A percentile compares a stretch with the other conserved stretches of the same genome.
Evolutionary conservation across 805 yeast species (phyloP).

Genomic region (Nakazawaea sp.): DNA sequence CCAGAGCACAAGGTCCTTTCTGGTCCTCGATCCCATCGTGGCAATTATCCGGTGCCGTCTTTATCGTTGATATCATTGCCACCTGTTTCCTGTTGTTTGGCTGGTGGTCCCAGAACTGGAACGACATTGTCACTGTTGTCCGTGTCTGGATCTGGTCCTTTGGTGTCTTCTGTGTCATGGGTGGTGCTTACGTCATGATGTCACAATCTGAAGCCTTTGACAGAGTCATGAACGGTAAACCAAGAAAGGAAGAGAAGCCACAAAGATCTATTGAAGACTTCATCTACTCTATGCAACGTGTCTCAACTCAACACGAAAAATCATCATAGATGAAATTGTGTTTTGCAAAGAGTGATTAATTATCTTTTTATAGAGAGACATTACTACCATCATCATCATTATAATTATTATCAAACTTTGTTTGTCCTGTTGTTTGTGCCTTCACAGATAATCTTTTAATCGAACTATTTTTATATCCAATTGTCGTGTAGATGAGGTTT

Average conservation of each 20-base stretch:
- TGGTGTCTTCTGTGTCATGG: slow-evolving; percentile 94
- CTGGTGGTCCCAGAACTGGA: slow-evolving; percentile 98
- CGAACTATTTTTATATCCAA: no score
- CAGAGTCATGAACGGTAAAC: slow-evolving; percentile 79
- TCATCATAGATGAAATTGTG: slow-evolving; percentile 53
- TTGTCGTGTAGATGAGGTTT: no score
- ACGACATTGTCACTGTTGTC: slow-evolving; percentile 90
- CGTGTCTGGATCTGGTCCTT: slow-evolving; percentile 94
- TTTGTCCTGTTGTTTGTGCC: no score
- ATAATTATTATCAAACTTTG: no score
- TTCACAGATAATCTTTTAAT: no score
- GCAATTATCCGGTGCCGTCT: slow-evolving; percentile 94
- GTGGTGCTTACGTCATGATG: slow-evolving; percentile 96
- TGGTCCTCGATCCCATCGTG: slow-evolving; percentile 96
- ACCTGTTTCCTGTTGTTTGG: slow-evolving; percentile 92
- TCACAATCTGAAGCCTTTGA: slow-evolving; percentile 74
- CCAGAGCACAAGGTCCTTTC: slow-evolving; percentile 98
- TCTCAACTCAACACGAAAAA: slow-evolving; percentile 84
- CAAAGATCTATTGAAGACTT: slow-evolving; percentile 78
- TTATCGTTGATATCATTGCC: slow-evolving; percentile 83
- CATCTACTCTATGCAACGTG: slow-evolving; percentile 83
- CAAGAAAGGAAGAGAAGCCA: slow-evolving; percentile 46
- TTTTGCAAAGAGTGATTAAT: no score
- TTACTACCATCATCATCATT: no score
- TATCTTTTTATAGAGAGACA: no score